Evolutionary conservation across 2,329 filamentous ascomycete genomes (phyloP), one percentile per base, ranked within the genome.

Genomic region (Botryotinia convoluta): DNA sequence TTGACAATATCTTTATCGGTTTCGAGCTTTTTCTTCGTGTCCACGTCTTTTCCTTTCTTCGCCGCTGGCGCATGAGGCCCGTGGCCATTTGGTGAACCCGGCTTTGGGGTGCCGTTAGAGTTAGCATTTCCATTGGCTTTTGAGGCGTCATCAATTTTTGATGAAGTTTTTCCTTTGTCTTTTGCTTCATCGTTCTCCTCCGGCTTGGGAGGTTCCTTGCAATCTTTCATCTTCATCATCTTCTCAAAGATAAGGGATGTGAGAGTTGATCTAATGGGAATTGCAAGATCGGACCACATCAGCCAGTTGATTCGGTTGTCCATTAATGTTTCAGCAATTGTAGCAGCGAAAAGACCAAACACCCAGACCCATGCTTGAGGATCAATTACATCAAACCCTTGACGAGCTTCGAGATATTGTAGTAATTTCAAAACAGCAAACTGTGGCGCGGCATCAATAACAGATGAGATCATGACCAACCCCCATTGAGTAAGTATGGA

Each of bases 171-270:
- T 14, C 63, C 35, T 42, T 69, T 74, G 8, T 35, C 72, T 57
- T 54, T 60, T n/a, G 69, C 59, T 22, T 72, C 63, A 42, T 75
- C 67, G 12, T 60, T 44, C 32, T 45, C 44, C 44, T 75, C 67
- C n/a, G 65, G 37, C 39, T 74, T 72, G 26, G 75, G 86, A 77
- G 87, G 89, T 63, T 84, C 76, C n/a, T 78, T 84, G 29, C 87
- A 86, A 79, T 94, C 92, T 79, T 94, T 95, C 72, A 90, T 87
- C 57, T 89, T 87, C 84, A 94, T 88, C 0, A 91, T 88, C 81
- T 95, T 95, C 74, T 89, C 87, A 77, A 94, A 95, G 26, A 95
- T 87, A 18, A 93, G 84, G 0, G 91, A 87, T 3, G 91, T 89
- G 4, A 95, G 84, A 77, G 93, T 89, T 32, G 89, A 87, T 67